These are phyloP conservation scores for Saccharomycopsis guyanensis DNA, from an alignment of 805 yeast genomes.

Conservation along the genomic window DNA sequence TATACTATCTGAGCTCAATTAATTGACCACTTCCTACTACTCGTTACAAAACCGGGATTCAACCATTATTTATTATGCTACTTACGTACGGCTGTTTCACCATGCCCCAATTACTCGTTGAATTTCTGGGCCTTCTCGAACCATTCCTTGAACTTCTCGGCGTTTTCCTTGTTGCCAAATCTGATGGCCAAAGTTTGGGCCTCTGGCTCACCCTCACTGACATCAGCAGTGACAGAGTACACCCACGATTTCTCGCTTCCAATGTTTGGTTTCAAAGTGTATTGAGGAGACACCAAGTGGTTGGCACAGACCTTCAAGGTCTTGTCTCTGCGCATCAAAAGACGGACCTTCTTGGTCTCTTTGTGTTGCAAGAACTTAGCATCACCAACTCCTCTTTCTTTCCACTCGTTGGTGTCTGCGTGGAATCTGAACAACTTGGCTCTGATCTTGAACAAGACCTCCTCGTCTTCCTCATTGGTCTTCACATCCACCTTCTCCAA, in stretches of 20 bases:
- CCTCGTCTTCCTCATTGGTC: slow-evolving; percentile 91
- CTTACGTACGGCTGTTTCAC: no score
- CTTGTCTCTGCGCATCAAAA: slow-evolving; percentile 98
- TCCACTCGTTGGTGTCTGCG: slow-evolving; percentile 84
- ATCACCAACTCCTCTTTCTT: slow-evolving; percentile 99
- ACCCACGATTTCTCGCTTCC: slow-evolving; percentile 99
- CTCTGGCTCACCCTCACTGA: slow-evolving; percentile 93
- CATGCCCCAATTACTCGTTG: slow-evolving; percentile 11
- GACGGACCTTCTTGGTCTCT: slow-evolving; percentile 70
- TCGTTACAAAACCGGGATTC: no score
- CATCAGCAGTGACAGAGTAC: slow-evolving; percentile 87
- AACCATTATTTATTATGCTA: no score
- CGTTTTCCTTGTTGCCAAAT: slow-evolving; percentile 86
- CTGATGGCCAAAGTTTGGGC: slow-evolving; percentile 95
- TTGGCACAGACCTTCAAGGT: slow-evolving; percentile 97
- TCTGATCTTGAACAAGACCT: slow-evolving; percentile 74
- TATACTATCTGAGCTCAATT: no score
- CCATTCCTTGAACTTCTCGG: slow-evolving; percentile 89
- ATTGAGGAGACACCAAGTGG: slow-evolving; percentile 80
- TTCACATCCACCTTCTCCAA: slow-evolving; percentile 94
- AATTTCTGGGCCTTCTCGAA: slow-evolving; percentile 74
- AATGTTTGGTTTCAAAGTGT: slow-evolving; percentile 80
- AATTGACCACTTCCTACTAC: no score
- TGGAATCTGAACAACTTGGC: slow-evolving; percentile 92
- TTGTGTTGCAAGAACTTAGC: slow-evolving; percentile 92